These are phyloP conservation scores for Cladosporium sp. DNA, from an alignment of 2,329 filamentous ascomycete genomes.

Conservation along the genomic window DNA sequence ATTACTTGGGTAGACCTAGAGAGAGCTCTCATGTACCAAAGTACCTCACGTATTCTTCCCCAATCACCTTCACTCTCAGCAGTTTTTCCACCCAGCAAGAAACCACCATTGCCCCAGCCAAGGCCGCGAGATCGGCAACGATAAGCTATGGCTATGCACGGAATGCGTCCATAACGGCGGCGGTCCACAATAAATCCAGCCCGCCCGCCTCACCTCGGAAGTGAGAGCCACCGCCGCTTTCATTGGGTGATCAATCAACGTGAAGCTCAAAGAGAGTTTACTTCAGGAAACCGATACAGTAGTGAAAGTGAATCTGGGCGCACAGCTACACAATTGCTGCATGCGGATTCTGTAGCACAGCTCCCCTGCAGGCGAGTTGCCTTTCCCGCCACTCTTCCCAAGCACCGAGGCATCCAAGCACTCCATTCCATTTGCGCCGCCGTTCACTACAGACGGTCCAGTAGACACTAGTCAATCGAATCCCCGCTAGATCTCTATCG, in stretches of 20 bases:
- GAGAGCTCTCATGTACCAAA: too few species aligned
- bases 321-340: background rate
- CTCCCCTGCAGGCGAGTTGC: too few species aligned
- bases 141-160: background rate
- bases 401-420: too few species aligned
- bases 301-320: background rate
- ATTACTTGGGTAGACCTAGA: too few species aligned
- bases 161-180: background rate
- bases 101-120: background rate
- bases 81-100: too few species aligned
- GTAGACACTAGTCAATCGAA: too few species aligned
- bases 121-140: slow-evolving; percentile 1
- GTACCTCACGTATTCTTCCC: background rate
- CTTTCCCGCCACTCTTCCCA: too few species aligned
- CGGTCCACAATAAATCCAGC: background rate
- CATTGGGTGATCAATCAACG: slow-evolving; percentile 2
- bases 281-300: background rate
- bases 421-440: background rate
- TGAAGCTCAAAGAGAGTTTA: background rate
- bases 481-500: too few species aligned
- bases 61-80: slow-evolving; percentile 1
- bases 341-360: too few species aligned
- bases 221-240: background rate
- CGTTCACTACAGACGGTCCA: too few species aligned
- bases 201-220: slow-evolving; percentile 4